phyloP scores from a whole-genome alignment of 73 alveolate species.

The Paramecium sonneborni region DNA sequence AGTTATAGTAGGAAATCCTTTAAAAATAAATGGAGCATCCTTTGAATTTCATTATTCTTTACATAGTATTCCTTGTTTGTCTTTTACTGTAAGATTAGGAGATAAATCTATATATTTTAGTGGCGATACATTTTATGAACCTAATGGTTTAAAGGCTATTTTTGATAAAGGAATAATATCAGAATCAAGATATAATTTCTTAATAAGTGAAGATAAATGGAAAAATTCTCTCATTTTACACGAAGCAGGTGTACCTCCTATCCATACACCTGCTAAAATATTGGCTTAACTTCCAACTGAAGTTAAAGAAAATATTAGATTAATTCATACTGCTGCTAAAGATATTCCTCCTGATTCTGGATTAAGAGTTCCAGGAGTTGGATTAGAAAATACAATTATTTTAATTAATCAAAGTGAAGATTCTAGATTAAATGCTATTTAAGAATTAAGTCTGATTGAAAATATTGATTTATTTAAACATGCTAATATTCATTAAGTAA shows the following conservation, averaged over 20 bases:
- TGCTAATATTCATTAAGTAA: conserved; percentile 32
- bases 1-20: conserved; percentile 48
- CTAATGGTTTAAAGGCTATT: background rate
- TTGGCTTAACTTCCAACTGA: conserved; percentile 12
- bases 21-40: conserved; percentile 52
- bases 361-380: conserved; percentile 41
- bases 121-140: conserved; percentile 59
- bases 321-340: conserved; percentile 54
- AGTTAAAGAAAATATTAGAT: conserved; percentile 45
- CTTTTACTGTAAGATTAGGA: conserved; percentile 41
- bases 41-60: conserved; percentile 53
- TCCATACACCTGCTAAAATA: conserved; percentile 51
- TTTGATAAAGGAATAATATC: conserved; percentile 34
- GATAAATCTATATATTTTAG: conserved; percentile 32
- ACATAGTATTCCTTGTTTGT: conserved; percentile 55
- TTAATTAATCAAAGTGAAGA: background rate
- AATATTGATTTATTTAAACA: conserved; percentile 53
- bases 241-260: conserved; percentile 68
- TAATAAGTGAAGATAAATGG: conserved; percentile 28
- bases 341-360: conserved; percentile 62
- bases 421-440: background rate
- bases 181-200: conserved; percentile 8
- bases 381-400: conserved; percentile 48
- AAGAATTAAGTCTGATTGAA: conserved; percentile 28
- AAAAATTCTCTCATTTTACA: conserved; percentile 10